Base-by-base conservation (phyloP, 1,284 basidiomycete genomes). In the Vanrija pseudolonga region DNA sequence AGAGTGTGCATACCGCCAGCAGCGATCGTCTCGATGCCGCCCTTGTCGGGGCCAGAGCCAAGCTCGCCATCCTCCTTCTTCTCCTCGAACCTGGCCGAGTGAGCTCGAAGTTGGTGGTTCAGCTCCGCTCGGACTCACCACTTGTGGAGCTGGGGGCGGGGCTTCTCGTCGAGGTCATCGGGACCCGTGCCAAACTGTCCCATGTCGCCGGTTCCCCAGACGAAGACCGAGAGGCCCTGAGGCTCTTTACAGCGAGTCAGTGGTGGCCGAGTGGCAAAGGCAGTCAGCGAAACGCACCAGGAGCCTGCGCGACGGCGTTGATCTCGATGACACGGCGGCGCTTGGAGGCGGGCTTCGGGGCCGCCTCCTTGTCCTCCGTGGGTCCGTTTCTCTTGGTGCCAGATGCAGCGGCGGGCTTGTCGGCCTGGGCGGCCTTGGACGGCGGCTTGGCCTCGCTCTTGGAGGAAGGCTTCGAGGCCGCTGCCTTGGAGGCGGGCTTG, bases 1-100 rank as follows among this genome's bases (percentile, higher is more conserved):
- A 94, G 78, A 17, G 85, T 87, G 73, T 95, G 91, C 76, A 95
- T 81, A 9, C 91, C 91, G 51, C 90, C 91, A 26, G 84, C 86
- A 49, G 83, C 84, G 51, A 92, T 76, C 17, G 81, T 79, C 71
- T 91, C 89, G 36, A 93, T 79, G 12, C 90, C 91, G 39, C 73
- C 73, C 17, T 55, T 61, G n/a, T 61, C 65, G 36, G 53, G 38
- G 43, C 84, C 83, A 36, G 83, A 83, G 50, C 65, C 68, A 3
- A 78, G 61, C 37, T 71, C 66, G 12, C 76, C 74, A 37, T 74
- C 72, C 46, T 71, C 67, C 22, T 66, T 69, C 49, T 72, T 61
- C 61, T 75, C 72, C 56, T 75, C 71, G 45, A 77, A 68, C 73
- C 75, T 75, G 58, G 6, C 11, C 32, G 32, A 8, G 48, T 56